These are phyloP conservation scores for Mycocentrospora acerina DNA, from an alignment of 2,329 filamentous ascomycete genomes.

Conservation along the genomic window DNA sequence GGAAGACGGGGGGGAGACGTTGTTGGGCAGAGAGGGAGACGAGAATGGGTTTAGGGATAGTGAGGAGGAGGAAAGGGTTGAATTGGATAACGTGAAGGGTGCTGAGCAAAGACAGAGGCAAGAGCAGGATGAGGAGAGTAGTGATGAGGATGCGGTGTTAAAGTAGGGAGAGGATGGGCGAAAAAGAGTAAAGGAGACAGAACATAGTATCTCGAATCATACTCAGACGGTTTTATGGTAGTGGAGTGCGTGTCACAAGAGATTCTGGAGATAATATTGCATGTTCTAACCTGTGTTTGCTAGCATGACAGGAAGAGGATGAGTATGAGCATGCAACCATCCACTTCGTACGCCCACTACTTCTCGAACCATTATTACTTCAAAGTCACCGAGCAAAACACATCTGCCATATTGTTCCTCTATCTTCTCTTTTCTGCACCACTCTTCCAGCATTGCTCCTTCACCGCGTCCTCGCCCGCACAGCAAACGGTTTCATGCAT, in stretches of 20 bases:
- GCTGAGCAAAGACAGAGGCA: slow-evolving; percentile 13
- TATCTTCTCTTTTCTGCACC: background rate
- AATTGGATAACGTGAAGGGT: slow-evolving; percentile 31
- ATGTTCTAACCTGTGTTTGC: no score
- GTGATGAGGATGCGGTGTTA: slow-evolving; percentile 35
- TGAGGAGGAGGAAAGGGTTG: slow-evolving; percentile 24
- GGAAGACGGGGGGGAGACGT: slow-evolving; percentile 26
- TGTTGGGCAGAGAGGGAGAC: slow-evolving; percentile 18
- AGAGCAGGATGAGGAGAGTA: slow-evolving; percentile 12
- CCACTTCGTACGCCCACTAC: no score
- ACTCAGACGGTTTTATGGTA: no score
- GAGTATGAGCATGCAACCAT: no score
- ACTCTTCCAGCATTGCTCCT: background rate
- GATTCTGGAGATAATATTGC: no score
- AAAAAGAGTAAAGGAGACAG: background rate
- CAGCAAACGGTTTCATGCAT: background rate
- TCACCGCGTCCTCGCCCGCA: background rate
- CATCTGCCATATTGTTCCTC: background rate
- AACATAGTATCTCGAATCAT: no score
- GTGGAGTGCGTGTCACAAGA: no score
- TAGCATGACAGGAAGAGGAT: no score
- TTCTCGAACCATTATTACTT: no score
- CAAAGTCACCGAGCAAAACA: no score
- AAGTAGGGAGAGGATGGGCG: slow-evolving; percentile 17
- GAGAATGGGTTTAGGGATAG: slow-evolving; percentile 43